phyloP scores from a whole-genome alignment of 768 basidiomycete genomes.

The Boletellus ananas region DNA sequence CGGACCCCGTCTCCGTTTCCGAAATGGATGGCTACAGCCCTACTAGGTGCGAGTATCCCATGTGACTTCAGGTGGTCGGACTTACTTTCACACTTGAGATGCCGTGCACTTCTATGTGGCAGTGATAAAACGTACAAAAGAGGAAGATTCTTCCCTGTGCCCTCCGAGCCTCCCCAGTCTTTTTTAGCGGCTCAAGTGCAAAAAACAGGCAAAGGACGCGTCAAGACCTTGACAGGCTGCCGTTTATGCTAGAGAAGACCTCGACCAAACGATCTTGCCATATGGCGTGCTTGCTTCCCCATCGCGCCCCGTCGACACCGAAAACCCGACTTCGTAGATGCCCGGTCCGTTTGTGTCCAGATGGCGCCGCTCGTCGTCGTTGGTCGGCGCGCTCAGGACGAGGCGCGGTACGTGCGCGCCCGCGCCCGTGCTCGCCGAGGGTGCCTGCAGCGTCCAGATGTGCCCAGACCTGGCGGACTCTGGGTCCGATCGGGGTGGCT shows the following conservation, averaged over 20 bases:
- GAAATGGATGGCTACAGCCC: too few species aligned
- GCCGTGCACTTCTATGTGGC: too few species aligned
- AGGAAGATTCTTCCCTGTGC: too few species aligned
- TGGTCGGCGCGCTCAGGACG: conserved; percentile 34
- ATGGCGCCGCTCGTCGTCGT: conserved; percentile 35
- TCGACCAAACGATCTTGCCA: conserved; percentile 46
- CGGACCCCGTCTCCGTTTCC: too few species aligned
- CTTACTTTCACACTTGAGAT: too few species aligned
- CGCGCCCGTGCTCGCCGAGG: conserved; percentile 3
- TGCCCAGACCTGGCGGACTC: conserved; percentile 15
- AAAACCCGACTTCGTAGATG: conserved; percentile 55
- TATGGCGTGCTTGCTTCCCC: conserved; percentile 41
- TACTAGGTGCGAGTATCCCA: too few species aligned
- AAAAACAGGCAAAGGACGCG: too few species aligned
- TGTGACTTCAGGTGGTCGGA: too few species aligned
- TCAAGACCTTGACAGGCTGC: too few species aligned
- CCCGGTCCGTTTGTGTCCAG: conserved; percentile 30
- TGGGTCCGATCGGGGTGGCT: conserved; percentile 27
- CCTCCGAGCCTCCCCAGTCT: too few species aligned
- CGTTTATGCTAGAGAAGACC: background rate
- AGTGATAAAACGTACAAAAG: too few species aligned
- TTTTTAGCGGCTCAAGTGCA: too few species aligned
- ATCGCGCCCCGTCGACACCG: conserved; percentile 25
- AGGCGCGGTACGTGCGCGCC: conserved; percentile 25
- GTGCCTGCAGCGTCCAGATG: conserved; percentile 44